Base-by-base conservation (phyloP, 1,284 basidiomycete species). In the Austroboletus rostrupii region DNA sequence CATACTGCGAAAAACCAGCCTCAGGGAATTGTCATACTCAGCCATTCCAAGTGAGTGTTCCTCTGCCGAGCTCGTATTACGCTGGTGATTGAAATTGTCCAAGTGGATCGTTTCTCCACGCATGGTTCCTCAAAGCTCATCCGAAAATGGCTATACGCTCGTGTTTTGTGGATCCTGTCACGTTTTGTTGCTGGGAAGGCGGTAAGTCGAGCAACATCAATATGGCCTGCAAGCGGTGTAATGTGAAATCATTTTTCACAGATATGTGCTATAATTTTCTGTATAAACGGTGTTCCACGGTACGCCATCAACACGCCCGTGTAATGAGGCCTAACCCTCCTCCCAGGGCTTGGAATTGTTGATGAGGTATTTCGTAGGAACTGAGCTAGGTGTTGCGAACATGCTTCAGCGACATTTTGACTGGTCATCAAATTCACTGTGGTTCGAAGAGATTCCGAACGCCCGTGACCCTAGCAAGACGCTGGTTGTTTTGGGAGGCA, bases 171-270 rank as follows among this genome's bases (percentile, higher is more conserved):
- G 93, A 97, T 62, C 92, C 93, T 7, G 87, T 90, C 29, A 83
- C 83, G 1, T 94, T 96, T 69, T 92, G 89, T 66, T 83, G 88
- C 7, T 94, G 92, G 91, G 90, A 93, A 75, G 90, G 90, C 48
- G 84, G 85, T 86, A 59, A 53, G 76, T 67, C 10, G 26, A 39
- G 32, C 37, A n/a, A 19, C 31, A 14, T 23, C 17, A 16, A 35
- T 19, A 8, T 5, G 23, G 36, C 28, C 13, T 32, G 29, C 40
- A 7, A 19, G 23, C 50, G 40, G 37, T 19, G 32, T 53, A 45
- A 35, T 46, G 40, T 11, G 35, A 44, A 39, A 17, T n/a, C 21
- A 16, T 11, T 55, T 51, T 49, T 36, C 36, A 16, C 60, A 85
- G 90, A 93, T 66, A 82, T 94, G 16, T 93, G 91, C 68, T 89